Conservation (phyloP, 352 stramenopile genomes). For the Blastocystis sp. region DNA sequence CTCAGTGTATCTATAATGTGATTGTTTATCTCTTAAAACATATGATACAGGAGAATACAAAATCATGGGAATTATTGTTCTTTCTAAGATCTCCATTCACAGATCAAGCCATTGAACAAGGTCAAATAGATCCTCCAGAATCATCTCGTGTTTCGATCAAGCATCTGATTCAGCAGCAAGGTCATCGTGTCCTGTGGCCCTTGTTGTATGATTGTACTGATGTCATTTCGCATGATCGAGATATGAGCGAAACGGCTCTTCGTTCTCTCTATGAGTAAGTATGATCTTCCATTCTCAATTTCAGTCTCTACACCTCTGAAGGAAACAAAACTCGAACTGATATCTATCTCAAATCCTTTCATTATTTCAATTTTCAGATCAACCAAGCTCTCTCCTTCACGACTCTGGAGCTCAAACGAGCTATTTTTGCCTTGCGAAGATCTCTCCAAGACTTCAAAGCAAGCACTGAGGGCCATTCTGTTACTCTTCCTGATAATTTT, state of each 20-base stretch:
- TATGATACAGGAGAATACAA: neutral
- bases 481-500: constrained; percentile 27
- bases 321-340: neutral
- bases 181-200: constrained; percentile 24
- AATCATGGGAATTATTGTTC: constrained; percentile 24
- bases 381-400: constrained; percentile 42
- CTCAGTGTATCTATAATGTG: constrained; percentile 39
- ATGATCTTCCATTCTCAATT: neutral
- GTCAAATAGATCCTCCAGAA: neutral
- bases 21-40: constrained; percentile 51
- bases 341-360: constrained; percentile 15
- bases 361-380: constrained; percentile 62
- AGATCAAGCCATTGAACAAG: neutral
- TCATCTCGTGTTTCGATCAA: neutral
- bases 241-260: constrained; percentile 24
- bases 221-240: neutral
- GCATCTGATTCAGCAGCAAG: constrained; percentile 10
- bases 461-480: neutral
- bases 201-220: constrained; percentile 31
- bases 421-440: neutral
- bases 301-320: neutral
- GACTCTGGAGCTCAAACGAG: neutral
- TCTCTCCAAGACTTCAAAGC: neutral
- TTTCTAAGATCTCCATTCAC: constrained; percentile 16
- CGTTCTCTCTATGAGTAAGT: neutral